A percentile compares a stretch with the other conserved stretches of the same genome.
Conservation (phyloP, 2,329 filamentous ascomycete species). For the Penicillium sp. region DNA sequence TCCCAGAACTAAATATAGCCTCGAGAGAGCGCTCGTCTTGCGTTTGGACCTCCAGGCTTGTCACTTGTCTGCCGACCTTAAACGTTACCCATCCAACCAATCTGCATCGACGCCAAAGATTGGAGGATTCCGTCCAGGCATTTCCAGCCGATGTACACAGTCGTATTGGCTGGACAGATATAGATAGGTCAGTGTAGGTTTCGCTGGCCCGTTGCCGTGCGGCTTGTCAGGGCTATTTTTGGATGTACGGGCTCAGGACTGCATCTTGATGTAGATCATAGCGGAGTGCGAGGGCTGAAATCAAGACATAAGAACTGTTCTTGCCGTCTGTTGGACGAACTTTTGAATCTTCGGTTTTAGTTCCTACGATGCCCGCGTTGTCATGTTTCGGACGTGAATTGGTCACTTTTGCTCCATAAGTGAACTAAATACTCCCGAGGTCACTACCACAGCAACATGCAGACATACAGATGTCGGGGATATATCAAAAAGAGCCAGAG, state of each 20-base stretch:
- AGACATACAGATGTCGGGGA: constrained; percentile 8
- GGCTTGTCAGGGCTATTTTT: constrained; percentile 8
- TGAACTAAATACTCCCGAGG: neutral
- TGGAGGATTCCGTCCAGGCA: neutral
- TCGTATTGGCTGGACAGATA: constrained; percentile 2
- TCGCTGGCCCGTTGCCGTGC: neutral
- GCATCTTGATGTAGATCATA: neutral
- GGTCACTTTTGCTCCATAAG: no score
- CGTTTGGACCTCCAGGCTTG: constrained; percentile 7
- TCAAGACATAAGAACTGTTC: neutral
- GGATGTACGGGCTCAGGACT: neutral
- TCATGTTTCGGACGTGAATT: no score
- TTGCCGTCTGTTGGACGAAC: neutral
- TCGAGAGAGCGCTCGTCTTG: neutral
- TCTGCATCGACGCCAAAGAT: neutral
- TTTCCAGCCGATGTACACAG: neutral
- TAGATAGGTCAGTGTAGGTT: neutral
- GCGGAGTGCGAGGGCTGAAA: neutral
- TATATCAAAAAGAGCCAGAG: neutral
- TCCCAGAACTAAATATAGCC: constrained; percentile 20
- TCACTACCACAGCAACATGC: neutral
- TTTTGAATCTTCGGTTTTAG: neutral
- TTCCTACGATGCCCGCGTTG: neutral
- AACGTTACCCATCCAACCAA: constrained; percentile 14
- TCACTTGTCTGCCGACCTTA: no score